Base-by-base conservation (phyloP, 257 asterid genomes). In the Scutellaria galericulata region DNA sequence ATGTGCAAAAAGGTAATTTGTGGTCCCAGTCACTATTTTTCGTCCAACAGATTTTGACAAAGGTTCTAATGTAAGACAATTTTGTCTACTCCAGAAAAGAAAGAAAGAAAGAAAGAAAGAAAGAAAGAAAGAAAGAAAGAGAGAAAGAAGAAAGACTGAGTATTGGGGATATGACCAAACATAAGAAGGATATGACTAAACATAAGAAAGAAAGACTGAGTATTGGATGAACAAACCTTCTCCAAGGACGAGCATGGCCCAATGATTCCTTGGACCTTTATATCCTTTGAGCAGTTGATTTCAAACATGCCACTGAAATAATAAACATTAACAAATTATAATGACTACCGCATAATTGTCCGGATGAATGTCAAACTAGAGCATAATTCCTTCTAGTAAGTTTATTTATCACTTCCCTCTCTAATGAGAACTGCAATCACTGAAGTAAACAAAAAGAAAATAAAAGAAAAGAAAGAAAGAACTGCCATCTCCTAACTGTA, bases 181-280 rank as follows among this genome's bases (percentile, higher is more conserved):
- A 12, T 35, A 1, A 9, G 53, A n/a, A 31, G 31, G 27, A 18
- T 18, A 18, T 18, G 18, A 18, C 18, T 0, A 24, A 27, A 57
- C 13, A 11, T 31, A 1, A 9, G 52, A 13, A 27, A 13, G 27
- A 18, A 18, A 18, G 18, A 18, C 18, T 18, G 18, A 18, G 18
- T 18, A 18, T 18, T 71, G 57, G 46, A 76, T 60, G 24, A 35
- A 60, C 48, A 60, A 60, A 91, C 99, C 99, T 94, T 94, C 83
- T 93, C 98, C 61, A 89, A 76, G 61, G 96, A 86, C 61, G 99
- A 84, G 88, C 99, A 94, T 68, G 99, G 97, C 75, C 99, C 99
- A 81, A 94, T 86, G 77, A 88, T 80, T 66, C 99, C 99, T 86
- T 91, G 99, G 79, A 94, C 74, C 82, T 91, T 94, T 47, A 94